Conservation (phyloP, 495 filamentous ascomycete genomes). For the Patellaria atrata region DNA sequence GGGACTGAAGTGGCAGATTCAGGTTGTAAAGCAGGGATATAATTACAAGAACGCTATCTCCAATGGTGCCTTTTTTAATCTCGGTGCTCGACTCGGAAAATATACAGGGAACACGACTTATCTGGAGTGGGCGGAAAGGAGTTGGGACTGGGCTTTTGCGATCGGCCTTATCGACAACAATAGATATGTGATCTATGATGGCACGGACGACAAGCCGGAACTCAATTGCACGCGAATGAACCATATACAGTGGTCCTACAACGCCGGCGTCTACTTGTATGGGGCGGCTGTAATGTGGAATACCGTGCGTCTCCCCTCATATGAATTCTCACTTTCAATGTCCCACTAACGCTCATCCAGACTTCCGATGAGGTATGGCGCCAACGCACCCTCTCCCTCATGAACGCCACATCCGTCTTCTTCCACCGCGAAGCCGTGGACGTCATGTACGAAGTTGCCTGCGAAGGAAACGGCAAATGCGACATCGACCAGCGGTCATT, state of each 20-base stretch:
- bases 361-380: too few relatives aligned
- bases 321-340: too few relatives aligned
- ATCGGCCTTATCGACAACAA: slow-evolving; percentile 22
- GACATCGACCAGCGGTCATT: slow-evolving; percentile 48
- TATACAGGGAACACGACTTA: slow-evolving; percentile 54
- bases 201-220: slow-evolving; percentile 21
- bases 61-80: slow-evolving; percentile 56
- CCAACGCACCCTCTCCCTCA: too few relatives aligned
- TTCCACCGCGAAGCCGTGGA: slow-evolving; percentile 37
- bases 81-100: slow-evolving; percentile 50
- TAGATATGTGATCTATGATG: slow-evolving; percentile 26
- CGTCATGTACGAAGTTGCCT: slow-evolving; percentile 56
- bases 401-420: slow-evolving; percentile 42
- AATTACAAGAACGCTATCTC: slow-evolving; percentile 57
- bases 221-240: slow-evolving; percentile 26
- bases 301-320: too few relatives aligned
- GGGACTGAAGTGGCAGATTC: slow-evolving; percentile 44
- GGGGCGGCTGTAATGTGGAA: slow-evolving; percentile 10
- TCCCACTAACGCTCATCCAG: too few relatives aligned
- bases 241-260: slow-evolving; percentile 12
- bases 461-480: slow-evolving; percentile 47
- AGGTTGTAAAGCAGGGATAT: slow-evolving; percentile 36
- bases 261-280: slow-evolving; percentile 8
- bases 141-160: slow-evolving; percentile 23
- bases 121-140: slow-evolving; percentile 25